Percentiles rank a stretch among this genome's conserved stretches.
These are phyloP conservation scores for Aristolochia contorta DNA, from an alignment of 164 flowering plant genomes.

Conservation along the genomic window DNA sequence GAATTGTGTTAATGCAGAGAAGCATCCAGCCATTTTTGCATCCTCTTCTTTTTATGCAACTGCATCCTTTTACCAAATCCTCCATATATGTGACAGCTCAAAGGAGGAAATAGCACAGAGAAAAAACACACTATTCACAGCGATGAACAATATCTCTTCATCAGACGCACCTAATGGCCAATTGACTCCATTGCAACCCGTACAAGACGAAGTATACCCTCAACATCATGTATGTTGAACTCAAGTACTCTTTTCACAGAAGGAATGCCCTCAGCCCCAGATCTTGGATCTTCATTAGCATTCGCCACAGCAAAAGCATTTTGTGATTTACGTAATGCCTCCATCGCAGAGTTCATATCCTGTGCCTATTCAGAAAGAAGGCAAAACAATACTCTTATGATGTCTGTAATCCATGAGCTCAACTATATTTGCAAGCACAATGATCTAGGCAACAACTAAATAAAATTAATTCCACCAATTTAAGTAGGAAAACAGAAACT, in stretches of 20 bases:
- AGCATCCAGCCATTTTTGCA: too few species aligned
- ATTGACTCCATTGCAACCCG: slow-evolving; percentile 56
- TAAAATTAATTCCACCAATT: too few species aligned
- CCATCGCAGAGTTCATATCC: slow-evolving; percentile 66
- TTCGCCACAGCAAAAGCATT: slow-evolving; percentile 51
- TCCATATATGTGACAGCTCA: slow-evolving; percentile 1
- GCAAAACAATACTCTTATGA: not conserved
- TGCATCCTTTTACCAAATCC: not conserved
- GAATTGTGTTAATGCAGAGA: not conserved
- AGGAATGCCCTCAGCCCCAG: slow-evolving; percentile 27
- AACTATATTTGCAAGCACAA: too few species aligned
- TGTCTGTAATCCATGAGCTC: too few species aligned
- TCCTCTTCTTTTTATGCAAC: too few species aligned
- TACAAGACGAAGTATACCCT: slow-evolving; percentile 45
- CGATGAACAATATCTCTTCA: slow-evolving; percentile 12
- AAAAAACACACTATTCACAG: too few species aligned
- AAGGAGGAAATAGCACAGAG: slow-evolving; percentile 7
- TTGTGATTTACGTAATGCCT: slow-evolving; percentile 56
- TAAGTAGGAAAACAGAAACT: too few species aligned
- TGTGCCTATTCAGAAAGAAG: slow-evolving; percentile 35
- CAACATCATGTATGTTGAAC: slow-evolving; percentile 72
- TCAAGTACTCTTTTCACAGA: slow-evolving; percentile 58
- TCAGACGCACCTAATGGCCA: slow-evolving; percentile 28
- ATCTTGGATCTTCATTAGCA: slow-evolving; percentile 21
- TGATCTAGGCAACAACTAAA: too few species aligned